phyloP scores from a whole-genome alignment of 1,139 yeast genomes.

The Eremothecium coryli region DNA sequence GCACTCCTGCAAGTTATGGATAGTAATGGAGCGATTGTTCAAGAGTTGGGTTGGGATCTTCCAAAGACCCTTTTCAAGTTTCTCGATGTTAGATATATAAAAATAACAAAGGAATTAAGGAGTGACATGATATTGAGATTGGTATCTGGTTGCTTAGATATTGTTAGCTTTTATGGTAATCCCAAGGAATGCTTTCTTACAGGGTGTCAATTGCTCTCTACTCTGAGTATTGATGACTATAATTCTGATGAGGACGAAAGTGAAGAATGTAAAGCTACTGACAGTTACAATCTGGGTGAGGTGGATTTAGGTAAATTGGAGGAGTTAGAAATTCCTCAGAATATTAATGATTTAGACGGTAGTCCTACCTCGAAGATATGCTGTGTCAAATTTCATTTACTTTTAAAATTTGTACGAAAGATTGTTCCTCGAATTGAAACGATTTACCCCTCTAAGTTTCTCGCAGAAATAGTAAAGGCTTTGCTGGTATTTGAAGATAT shows the following conservation, averaged over 20 bases:
- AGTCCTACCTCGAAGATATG: no score
- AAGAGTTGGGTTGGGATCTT: constrained; percentile 82
- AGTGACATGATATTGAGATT: constrained; percentile 15
- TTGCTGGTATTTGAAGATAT: constrained; percentile 33
- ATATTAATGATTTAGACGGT: no score
- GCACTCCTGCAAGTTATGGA: constrained; percentile 38
- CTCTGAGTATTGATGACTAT: constrained; percentile 30
- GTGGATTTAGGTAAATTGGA: no score
- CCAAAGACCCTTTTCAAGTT: constrained; percentile 52
- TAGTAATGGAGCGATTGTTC: constrained; percentile 40
- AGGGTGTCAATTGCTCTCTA: constrained; percentile 50
- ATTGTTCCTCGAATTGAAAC: no score
- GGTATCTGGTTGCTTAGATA: constrained; percentile 45
- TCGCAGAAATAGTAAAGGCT: constrained; percentile 55
- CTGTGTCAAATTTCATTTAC: constrained; percentile 47
- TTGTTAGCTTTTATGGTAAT: constrained; percentile 58
- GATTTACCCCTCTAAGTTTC: constrained; percentile 64
- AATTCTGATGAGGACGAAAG: no score
- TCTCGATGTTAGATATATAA: constrained; percentile 7
- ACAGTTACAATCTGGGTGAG: constrained; percentile 14
- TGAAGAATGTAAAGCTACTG: no score
- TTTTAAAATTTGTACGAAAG: constrained; percentile 51
- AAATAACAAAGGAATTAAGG: constrained; percentile 13
- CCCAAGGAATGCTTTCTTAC: constrained; percentile 71
- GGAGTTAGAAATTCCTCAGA: no score